These are phyloP conservation scores for Ogataea henricii DNA, from an alignment of 805 yeast species.

Conservation along the genomic window DNA sequence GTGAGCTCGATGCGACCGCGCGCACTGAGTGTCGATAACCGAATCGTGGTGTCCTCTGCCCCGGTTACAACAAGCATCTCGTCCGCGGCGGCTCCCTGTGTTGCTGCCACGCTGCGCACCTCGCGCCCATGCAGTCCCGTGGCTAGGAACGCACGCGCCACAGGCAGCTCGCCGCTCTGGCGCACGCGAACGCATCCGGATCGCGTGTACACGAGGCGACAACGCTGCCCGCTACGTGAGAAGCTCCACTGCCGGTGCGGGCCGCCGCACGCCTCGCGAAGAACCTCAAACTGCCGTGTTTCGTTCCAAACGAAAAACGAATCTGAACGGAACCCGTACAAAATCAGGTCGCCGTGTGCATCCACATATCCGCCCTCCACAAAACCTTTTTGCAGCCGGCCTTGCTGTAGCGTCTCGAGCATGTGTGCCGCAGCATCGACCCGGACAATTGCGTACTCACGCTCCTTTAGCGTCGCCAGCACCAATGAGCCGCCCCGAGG, in stretches of 20 bases:
- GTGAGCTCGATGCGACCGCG: slow-evolving; percentile 48
- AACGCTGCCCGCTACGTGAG: slow-evolving; percentile 27
- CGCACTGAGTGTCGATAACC: slow-evolving; percentile 46
- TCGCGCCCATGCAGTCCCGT: slow-evolving; percentile 92
- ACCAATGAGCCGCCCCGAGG: slow-evolving; percentile 23
- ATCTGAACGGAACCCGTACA: slow-evolving; percentile 84
- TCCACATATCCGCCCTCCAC: slow-evolving; percentile 69
- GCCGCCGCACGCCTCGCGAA: slow-evolving; percentile 83
- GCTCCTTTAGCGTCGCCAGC: slow-evolving; percentile 65
- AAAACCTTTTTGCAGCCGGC: slow-evolving; percentile 72
- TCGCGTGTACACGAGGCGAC: slow-evolving; percentile 59
- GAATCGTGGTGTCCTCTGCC: slow-evolving; percentile 84
- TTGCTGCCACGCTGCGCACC: slow-evolving; percentile 69
- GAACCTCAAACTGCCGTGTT: slow-evolving; percentile 67
- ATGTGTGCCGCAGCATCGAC: slow-evolving; percentile 18
- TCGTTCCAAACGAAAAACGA: slow-evolving; percentile 83
- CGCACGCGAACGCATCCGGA: slow-evolving; percentile 50
- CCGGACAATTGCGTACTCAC: slow-evolving; percentile 51
- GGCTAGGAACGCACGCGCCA: slow-evolving; percentile 36
- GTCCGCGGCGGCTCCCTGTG: slow-evolving; percentile 27
- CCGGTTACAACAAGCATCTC: slow-evolving; percentile 64
- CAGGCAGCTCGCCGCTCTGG: slow-evolving; percentile 26
- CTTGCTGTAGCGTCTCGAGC: slow-evolving; percentile 38
- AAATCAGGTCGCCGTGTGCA: slow-evolving; percentile 47
- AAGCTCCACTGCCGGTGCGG: slow-evolving; percentile 84